Evolutionary conservation across 1,284 basidiomycete species (phyloP), one percentile per base, ranked within the genome.

Genomic region (Boletellus sp.): DNA sequence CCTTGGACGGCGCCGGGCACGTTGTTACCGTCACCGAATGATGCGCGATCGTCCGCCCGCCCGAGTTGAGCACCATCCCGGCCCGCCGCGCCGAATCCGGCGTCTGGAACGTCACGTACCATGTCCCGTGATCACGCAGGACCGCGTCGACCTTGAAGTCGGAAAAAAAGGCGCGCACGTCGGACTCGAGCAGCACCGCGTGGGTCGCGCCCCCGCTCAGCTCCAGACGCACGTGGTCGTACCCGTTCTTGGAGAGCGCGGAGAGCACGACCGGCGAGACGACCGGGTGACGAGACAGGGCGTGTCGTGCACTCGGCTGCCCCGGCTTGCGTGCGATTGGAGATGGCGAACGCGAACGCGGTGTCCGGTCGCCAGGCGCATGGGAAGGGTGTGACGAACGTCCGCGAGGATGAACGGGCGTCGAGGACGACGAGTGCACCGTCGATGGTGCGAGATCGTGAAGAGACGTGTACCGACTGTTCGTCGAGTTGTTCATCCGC

Each of bases 71-170:
- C 15, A 84, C 78, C 63, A 77, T 77, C 2, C 74, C 73, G 0
- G 86, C 85, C 3, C 86, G 77, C 7, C 80, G 76, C 1, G 88
- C 88, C 3, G 77, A 71, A 54, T 82, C 80, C 1, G 71, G 63
- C 7, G 78, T 78, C 44, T 72, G 63, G 61, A 91, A 91, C 4
- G 86, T 86, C 53, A 89, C 78, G 60, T 87, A 90, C 74, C 85
- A 82, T 12, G 80, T 83, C 8, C 73, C 70, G 47, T 80, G 76
- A 64, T 89, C 87, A 55, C 80, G 80, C 2, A 90, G 71, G 24
- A 89, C 86, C 75, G 79, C 77, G 52, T 89, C 83, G 35, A 86
- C 75, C 53, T 79, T 73, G 66, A 89, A 87, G 39, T 75, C 80
- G 21, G 74, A 72, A 62, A 89, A 83, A 57, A 84, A 84, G 41